Evolutionary conservation across 306 rosid genomes (phyloP), one percentile per base, ranked within the genome.

Genomic region (Oxytropis ochrocephala): DNA sequence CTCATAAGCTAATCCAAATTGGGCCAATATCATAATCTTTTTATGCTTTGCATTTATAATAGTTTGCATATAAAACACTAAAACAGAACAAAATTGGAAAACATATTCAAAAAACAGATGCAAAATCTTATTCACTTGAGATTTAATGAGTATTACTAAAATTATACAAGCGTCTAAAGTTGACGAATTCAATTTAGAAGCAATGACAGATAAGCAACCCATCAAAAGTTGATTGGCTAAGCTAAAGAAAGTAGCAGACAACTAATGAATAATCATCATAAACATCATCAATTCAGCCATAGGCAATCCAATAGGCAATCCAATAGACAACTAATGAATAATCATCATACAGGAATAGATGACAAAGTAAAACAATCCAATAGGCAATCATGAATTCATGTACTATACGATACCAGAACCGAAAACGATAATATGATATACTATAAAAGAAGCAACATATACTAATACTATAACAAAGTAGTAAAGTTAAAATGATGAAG

Each of bases 321-420:
- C n/a, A n/a, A n/a, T n/a, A 57, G 49, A 77, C 24, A 17, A 51
- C 0, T 6, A 50, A 51, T 4, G 38, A 51, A 27, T 36, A 30
- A 32, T 44, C 27, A 33, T 21, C 13, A 55, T 32, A 16, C 43
- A 30, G 41, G 6, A 75, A 49, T 16, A 38, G 0, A 70, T 7
- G 60, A 59, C 29, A 64, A 59, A 47, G 27, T 30, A 1, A 54
- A 61, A 67, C 27, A 72, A 54, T 46, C 47, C 69, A 72, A 53
- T 30, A 59, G 27, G 24, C 69, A 63, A 49, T 9, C 54, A 77
- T 19, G 30, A 8, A 5, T 35, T 7, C 62, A 70, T 6, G 65
- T 39, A 24, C 29, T 24, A 58, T 33, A 67, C n/a, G 11, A 61
- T 13, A 68, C 51, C 48, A 77, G 39, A 61, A 47, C 18, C 13